These are phyloP conservation scores for Crataegus laevigata DNA, from an alignment of 306 rosid species.

Conservation along the genomic window DNA sequence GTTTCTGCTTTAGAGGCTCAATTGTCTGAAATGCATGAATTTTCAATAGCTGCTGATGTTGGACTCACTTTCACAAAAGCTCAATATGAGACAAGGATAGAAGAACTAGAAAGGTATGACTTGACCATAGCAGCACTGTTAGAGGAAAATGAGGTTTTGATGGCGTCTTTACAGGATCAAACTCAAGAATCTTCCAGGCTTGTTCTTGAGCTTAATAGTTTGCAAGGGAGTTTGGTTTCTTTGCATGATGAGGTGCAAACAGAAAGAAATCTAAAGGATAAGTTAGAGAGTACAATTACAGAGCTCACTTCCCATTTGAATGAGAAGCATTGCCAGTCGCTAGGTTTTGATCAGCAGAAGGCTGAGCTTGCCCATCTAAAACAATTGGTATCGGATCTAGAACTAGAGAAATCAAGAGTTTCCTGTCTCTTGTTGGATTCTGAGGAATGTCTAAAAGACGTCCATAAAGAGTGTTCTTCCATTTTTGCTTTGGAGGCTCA, in stretches of 20 bases:
- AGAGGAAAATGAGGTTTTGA: conserved; percentile 52
- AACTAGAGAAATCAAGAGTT: conserved; percentile 63
- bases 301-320: conserved; percentile 50
- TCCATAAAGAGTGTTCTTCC: conserved; percentile 45
- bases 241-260: conserved; percentile 40
- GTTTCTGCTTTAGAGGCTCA: conserved; percentile 42
- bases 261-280: conserved; percentile 49
- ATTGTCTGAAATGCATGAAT: conserved; percentile 53
- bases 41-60: conserved; percentile 54
- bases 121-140: conserved; percentile 31
- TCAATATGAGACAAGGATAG: conserved; percentile 35
- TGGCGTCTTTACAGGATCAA: conserved; percentile 43
- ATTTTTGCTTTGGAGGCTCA: conserved; percentile 41
- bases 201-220: conserved; percentile 37
- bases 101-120: conserved; percentile 52
- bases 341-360: conserved; percentile 46
- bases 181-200: conserved; percentile 50
- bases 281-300: conserved; percentile 40
- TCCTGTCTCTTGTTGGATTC: conserved; percentile 38
- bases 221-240: conserved; percentile 38
- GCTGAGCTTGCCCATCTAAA: conserved; percentile 54
- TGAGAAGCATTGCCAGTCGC: conserved; percentile 50
- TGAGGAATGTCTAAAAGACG: conserved; percentile 40
- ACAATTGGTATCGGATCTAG: conserved; percentile 46
- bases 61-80: conserved; percentile 39